Evolutionary conservation across 345 rosid species (phyloP).

Genomic region (Populus tremula): DNA sequence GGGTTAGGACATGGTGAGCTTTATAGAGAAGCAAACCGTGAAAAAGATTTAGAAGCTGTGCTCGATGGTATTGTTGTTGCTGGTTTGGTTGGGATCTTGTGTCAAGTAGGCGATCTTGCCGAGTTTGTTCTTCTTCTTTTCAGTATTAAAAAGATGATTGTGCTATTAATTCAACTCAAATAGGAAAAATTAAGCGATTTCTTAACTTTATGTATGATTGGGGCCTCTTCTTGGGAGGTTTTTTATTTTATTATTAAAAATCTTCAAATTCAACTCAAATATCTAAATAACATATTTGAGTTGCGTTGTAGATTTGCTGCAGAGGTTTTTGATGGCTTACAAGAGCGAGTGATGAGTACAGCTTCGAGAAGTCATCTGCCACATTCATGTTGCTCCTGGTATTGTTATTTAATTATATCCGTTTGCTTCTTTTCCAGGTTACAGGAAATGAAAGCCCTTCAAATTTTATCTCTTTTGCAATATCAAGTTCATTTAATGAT

Average conservation of each 20-base stretch:
- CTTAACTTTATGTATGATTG: neutral
- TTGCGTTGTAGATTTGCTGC: conserved; percentile 69
- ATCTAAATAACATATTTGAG: neutral
- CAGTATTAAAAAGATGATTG: neutral
- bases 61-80: conserved; percentile 78
- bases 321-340: conserved; percentile 90
- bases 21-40: conserved; percentile 48
- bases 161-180: neutral
- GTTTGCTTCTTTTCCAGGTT: conserved; percentile 31
- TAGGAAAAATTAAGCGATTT: no score
- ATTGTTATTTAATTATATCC: neutral
- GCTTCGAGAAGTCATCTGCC: conserved; percentile 88
- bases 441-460: conserved; percentile 92
- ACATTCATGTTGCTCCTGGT: conserved; percentile 35
- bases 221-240: neutral
- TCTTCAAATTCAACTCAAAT: no score
- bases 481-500: conserved; percentile 68
- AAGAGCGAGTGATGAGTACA: conserved; percentile 71
- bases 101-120: conserved; percentile 93
- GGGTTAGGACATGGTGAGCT: conserved; percentile 53
- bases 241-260: no score
- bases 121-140: conserved; percentile 48
- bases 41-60: conserved; percentile 74
- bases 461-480: conserved; percentile 76
- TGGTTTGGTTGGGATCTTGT: conserved; percentile 91